Evolutionary conservation across 805 yeast species (phyloP).

Genomic region (Kurtzmaniella cleridarum): DNA sequence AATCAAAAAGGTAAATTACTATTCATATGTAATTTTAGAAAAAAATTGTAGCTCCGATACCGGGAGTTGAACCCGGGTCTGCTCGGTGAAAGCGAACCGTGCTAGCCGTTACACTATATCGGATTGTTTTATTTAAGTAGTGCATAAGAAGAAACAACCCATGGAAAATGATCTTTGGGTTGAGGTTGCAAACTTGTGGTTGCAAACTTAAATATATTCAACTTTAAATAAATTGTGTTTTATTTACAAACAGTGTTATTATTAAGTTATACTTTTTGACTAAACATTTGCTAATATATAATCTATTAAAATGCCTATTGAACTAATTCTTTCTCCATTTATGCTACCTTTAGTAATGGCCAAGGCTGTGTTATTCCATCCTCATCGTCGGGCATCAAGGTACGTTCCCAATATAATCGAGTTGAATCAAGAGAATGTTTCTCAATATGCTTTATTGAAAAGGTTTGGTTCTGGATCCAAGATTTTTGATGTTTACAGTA

Average conservation of each 20-base stretch:
- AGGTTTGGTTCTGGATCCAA: conserved; percentile 61
- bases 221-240: not conserved
- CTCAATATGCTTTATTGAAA: conserved; percentile 45
- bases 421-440: conserved; percentile 28
- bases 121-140: conserved; percentile 7
- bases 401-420: conserved; percentile 52
- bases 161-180: too few species aligned
- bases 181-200: not conserved
- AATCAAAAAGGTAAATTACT: too few species aligned
- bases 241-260: not conserved
- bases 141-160: not conserved
- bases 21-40: not conserved
- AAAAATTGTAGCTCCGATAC: conserved; percentile 10
- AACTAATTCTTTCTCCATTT: conserved; percentile 50
- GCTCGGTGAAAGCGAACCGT: conserved; percentile 3
- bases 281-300: too few species aligned
- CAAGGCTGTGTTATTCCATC: conserved; percentile 48
- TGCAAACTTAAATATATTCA: not conserved
- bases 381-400: conserved; percentile 52
- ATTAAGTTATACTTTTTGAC: too few species aligned
- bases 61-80: conserved; percentile 8
- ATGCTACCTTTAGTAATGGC: conserved; percentile 57
- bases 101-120: conserved; percentile 14
- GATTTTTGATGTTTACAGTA: conserved; percentile 48
- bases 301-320: conserved; percentile 57